Percentiles rank a stretch among this genome's conserved stretches.
phyloP scores from a whole-genome alignment of 225 moss, liverwort and hornwort genomes.

The Bryum argenteum region DNA sequence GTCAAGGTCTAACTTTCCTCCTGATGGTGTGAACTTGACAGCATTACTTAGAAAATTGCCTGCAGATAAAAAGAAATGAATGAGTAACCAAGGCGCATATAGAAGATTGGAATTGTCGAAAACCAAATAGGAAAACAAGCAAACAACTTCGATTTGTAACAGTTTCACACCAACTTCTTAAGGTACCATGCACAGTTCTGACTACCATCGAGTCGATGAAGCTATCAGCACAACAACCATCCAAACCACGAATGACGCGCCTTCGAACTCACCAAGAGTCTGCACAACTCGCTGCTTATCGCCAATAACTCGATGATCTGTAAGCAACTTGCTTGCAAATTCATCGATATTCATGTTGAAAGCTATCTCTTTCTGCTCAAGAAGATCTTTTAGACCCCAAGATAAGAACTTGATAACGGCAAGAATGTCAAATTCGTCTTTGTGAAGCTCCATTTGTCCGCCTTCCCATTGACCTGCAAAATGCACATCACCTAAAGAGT shows the following conservation, averaged over 20 bases:
- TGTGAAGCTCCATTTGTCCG: constrained; percentile 74
- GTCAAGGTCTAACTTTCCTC: constrained; percentile 67
- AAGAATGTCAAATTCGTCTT: constrained; percentile 73
- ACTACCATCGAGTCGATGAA: background rate
- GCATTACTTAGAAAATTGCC: constrained; percentile 82
- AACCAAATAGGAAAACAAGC: background rate
- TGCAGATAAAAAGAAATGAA: constrained; percentile 1
- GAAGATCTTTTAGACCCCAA: constrained; percentile 75
- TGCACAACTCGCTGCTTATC: constrained; percentile 83
- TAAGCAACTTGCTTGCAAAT: constrained; percentile 47
- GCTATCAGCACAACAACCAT: background rate
- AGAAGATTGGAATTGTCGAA: background rate
- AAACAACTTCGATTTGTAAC: background rate
- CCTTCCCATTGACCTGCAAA: constrained; percentile 80
- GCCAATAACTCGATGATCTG: constrained; percentile 60
- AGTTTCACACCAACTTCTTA: too few species aligned
- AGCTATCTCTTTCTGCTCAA: constrained; percentile 67
- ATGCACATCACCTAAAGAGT: background rate
- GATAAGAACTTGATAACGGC: constrained; percentile 76
- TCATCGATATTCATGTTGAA: constrained; percentile 71
- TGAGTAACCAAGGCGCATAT: background rate
- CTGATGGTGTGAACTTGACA: constrained; percentile 70
- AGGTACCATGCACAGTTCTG: too few species aligned
- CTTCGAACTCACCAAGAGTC: constrained; percentile 53
- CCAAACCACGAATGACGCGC: background rate